Evolutionary conservation across 1,284 basidiomycete species (phyloP), one percentile per base, ranked within the genome.

Genomic region (Tilletia caries): DNA sequence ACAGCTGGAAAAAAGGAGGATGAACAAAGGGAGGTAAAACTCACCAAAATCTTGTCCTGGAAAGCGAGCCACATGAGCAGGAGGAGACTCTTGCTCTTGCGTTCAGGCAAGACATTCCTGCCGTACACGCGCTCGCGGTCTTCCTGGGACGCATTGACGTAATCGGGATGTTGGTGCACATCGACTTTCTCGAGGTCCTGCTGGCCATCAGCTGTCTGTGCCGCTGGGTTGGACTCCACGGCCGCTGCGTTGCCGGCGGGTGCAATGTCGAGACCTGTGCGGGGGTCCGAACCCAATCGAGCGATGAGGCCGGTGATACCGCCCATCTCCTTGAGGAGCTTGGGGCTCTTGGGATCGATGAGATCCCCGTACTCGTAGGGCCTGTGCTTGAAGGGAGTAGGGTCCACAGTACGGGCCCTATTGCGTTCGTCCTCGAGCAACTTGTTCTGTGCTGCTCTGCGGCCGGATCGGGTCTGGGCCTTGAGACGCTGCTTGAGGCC

Each of bases 61-160:
- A 97, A 86, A 1, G 95, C 95, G 43, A 91, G 85, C 91, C 91
- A 96, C 92, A 97, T 97, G 50, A 98, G 87, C 74, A 88, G 86
- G 58, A 93, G 86, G 23, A 98, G 86, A 33, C 88, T 88, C 85
- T 96, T 98, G 75, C 88, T 89, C 69, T 88, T 87, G 50, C 92
- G 89, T 4, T 85, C 85, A 0, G 95, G 95, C 0, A 98, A 86
- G 33, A 90, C 82, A 81, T 98, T 98, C 71, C 86, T 85, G 46
- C 95, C 95, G 79, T 90, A 98, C 0, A 97, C 77, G 18, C 75
- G 70, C 32, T 73, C 65, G 20, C 82, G 74, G 60, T 80, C 73
- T 20, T 76, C 70, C 6, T 75, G 65, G 33, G 72, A 70, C 3
- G 77, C 78, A 2, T 69, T 32, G 70, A 76, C 70, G 58, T 71